These are phyloP conservation scores for Cupressus sempervirens DNA, from an alignment of 75 land plant species.

Conservation along the genomic window DNA sequence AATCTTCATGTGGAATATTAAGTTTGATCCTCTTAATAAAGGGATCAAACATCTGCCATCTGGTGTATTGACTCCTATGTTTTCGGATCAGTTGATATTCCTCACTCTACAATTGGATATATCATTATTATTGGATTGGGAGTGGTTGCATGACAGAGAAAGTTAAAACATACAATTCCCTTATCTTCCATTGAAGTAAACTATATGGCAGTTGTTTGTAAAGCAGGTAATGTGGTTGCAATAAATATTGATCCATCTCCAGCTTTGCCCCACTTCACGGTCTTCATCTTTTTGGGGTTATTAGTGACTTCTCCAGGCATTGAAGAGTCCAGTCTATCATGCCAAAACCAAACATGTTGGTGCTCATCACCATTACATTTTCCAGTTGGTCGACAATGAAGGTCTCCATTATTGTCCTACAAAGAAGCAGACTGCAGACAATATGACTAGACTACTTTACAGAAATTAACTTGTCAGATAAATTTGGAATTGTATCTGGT, in stretches of 20 bases:
- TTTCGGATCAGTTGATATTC: neutral
- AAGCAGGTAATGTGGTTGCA: neutral
- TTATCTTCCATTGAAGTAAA: neutral
- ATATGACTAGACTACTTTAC: neutral
- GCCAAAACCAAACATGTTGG: conserved; percentile 18
- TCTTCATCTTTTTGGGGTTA: conserved; percentile 7
- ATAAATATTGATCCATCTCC: conserved; percentile 3
- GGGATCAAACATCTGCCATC: neutral
- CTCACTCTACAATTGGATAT: neutral
- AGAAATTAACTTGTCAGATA: neutral
- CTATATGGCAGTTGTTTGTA: neutral
- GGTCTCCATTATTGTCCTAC: neutral
- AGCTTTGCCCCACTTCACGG: conserved; percentile 13
- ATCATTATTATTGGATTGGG: neutral
- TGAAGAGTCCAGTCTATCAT: conserved; percentile 10
- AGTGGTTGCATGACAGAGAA: neutral
- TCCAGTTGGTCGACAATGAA: neutral
- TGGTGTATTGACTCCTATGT: neutral
- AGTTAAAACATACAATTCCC: neutral
- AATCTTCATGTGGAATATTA: too few relatives aligned
- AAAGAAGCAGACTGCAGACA: neutral
- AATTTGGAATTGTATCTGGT: neutral
- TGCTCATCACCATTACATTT: conserved; percentile 13
- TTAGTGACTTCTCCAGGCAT: conserved; percentile 6
- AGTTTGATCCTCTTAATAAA: too few relatives aligned